A percentile compares a stretch with the other conserved stretches of the same genome.
Conservation (phyloP, 768 basidiomycete genomes). For the Auriscalpium orientale region DNA sequence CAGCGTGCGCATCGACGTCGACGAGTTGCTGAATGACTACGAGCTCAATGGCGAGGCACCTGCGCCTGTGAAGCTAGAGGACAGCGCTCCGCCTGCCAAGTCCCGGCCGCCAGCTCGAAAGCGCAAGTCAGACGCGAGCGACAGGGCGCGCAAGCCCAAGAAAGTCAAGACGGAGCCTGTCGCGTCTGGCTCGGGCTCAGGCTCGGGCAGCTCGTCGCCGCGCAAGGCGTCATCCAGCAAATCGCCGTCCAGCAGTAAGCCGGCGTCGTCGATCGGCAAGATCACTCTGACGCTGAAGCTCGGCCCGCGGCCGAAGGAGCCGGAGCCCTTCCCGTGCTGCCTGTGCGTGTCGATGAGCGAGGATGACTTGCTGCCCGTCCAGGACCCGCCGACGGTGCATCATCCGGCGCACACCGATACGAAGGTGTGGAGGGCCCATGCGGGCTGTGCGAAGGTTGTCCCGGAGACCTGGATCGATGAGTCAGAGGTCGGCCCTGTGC, state of each 20-base stretch:
- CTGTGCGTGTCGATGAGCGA: slow-evolving; percentile 49
- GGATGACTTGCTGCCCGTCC: slow-evolving; percentile 55
- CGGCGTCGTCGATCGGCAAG: slow-evolving; percentile 25
- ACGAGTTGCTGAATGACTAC: slow-evolving; percentile 52
- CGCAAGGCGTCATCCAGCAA: slow-evolving; percentile 3
- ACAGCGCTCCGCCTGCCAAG: slow-evolving; percentile 12
- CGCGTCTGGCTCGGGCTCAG: slow-evolving; percentile 7
- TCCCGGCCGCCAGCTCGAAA: slow-evolving; percentile 22
- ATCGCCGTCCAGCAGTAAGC: background rate
- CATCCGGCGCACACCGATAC: slow-evolving; percentile 12
- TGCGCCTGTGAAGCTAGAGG: slow-evolving; percentile 2
- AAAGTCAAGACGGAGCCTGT: slow-evolving; percentile 34
- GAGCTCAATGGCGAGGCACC: slow-evolving; percentile 50
- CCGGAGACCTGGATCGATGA: slow-evolving; percentile 92
- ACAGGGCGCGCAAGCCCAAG: slow-evolving; percentile 36
- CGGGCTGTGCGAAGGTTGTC: slow-evolving; percentile 68
- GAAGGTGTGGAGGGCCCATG: slow-evolving; percentile 69
- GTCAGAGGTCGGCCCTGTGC: slow-evolving; percentile 31
- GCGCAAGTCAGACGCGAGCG: slow-evolving; percentile 33
- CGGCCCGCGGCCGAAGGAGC: slow-evolving; percentile 50
- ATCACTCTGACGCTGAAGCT: slow-evolving; percentile 59
- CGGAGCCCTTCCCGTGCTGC: slow-evolving; percentile 57
- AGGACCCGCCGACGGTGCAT: slow-evolving; percentile 46
- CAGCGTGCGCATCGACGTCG: slow-evolving; percentile 92
- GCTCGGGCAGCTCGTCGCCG: background rate